Base-by-base conservation (phyloP, 805 yeast species). In the Starmerella potacharoeniae region DNA sequence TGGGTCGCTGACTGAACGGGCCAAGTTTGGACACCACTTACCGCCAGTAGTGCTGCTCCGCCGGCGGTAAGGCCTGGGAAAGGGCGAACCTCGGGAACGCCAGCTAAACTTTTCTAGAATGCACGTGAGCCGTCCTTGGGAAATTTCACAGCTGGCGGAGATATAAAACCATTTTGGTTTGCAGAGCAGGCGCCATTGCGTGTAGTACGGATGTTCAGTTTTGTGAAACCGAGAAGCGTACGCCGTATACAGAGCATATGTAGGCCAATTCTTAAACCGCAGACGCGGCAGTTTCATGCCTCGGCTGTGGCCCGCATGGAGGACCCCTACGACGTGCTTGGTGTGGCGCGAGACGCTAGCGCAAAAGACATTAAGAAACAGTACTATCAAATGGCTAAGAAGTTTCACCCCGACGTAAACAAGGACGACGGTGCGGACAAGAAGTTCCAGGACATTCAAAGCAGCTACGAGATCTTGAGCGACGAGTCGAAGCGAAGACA, bases 391-490 rank as follows among this genome's bases (percentile, higher is more conserved):
- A 74, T 93, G 60, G 98, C 97, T 14, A 93, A 93, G 70, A 79
- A 91, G 68, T 89, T 75, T 69, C 99, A 93, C 70, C 99, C 99
- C 0, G 99, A 93, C 73, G 86, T 93, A 46, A 93, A 91, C 70
- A 93, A 91, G 70, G 96, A 86, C 60, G 78, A 80, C 30, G 91
- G 79, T 17, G 93, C 97, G 0, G 95, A 91, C 64, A 80, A 81
- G 66, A 82, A 82, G 69, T 93, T 93, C 73, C 97, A 93, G 66
- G 87, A 86, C 64, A 79, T 93, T 60, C 97, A 91, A 67, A 93
- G 86, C 60, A 95, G 97, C 1, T 93, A 95, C 66, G 99, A 93
- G 70, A 80, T 93, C 39, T 75, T 93, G 65, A 82, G 88, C 46
- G 95, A 89, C 68, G 85, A 87, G 53, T 79, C 79, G 22, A 91